Base-by-base conservation (phyloP, 305 asterid species). In the Fraxinus platypoda region DNA sequence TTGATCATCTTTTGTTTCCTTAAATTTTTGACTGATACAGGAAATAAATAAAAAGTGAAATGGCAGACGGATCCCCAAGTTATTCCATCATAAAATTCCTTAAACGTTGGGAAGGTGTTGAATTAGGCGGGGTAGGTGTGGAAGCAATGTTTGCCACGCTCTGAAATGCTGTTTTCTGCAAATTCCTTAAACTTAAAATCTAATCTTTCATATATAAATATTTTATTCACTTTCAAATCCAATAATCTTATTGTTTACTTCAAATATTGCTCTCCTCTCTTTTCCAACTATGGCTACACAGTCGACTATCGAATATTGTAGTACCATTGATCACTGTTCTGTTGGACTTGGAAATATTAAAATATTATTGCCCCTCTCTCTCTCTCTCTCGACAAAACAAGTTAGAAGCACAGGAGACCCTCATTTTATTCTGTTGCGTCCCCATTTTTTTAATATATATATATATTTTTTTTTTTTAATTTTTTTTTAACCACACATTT, bases 81-180 rank as follows among this genome's bases (percentile, higher is more conserved):
- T 43, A 43, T 43, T 43, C 3, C 17, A 43, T 43, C 15, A 11
- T 43, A 43, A 43, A 41, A 41, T 8, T 8, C 17, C 4, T 13
- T 41, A 84, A 79, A 72, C 83, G 68, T 6, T 6, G 41, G 59
- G 8, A n/a, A 5, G 89, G 81, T 3, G 89, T 88, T 1, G 64
- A 3, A 6, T 49, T 80, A 0, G 89, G 87, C 15, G 92, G 89
- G 2, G 90, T 85, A 0, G 77, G 15, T 0, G 85, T 85, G 1
- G 87, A 21, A 0, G 74, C 85, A 25, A 80, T 78, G 72, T 0
- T 30, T 82, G 0, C 92, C 89, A 0, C 89, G 81, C 57, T 89
- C 90, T 0, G 89, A 86, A 0, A 85, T 85, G 34, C 88, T 79
- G 37, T 87, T 89, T 75, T 89, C 89, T 11, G 92, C 92, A 76